Evolutionary conservation across 1,284 basidiomycete species (phyloP).

Genomic region (Trametes sp.): DNA sequence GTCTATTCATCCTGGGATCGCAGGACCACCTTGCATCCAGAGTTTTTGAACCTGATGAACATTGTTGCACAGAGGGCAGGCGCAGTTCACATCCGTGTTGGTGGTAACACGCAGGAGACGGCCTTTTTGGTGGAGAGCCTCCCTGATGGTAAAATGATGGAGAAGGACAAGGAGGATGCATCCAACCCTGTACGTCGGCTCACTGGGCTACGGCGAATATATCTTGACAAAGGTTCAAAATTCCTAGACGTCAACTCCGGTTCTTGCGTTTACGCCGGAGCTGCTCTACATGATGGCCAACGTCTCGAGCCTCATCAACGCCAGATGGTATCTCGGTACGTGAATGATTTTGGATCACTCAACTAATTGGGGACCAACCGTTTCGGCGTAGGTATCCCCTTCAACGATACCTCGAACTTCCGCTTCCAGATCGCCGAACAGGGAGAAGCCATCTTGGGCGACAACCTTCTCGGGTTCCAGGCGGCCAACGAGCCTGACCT

Average conservation of each 20-base stretch:
- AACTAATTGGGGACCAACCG: neutral
- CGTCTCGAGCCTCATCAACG: slow-evolving; percentile 47
- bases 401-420: slow-evolving; percentile 60
- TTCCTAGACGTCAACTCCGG: slow-evolving; percentile 48
- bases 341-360: neutral
- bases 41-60: slow-evolving; percentile 78
- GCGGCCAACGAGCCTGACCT: slow-evolving; percentile 79
- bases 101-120: slow-evolving; percentile 77
- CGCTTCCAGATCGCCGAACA: slow-evolving; percentile 59
- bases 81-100: slow-evolving; percentile 64
- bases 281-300: slow-evolving; percentile 53
- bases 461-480: slow-evolving; percentile 64
- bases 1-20: neutral
- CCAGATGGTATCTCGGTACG: slow-evolving; percentile 53
- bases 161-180: slow-evolving; percentile 53
- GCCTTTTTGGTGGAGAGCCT: slow-evolving; percentile 56
- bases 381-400: slow-evolving; percentile 49
- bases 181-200: slow-evolving; percentile 51
- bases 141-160: slow-evolving; percentile 53
- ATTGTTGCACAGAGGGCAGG: slow-evolving; percentile 67
- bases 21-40: slow-evolving; percentile 59
- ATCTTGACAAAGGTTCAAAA: neutral
- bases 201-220: neutral
- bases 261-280: slow-evolving; percentile 50
- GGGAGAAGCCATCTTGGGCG: slow-evolving; percentile 61